phyloP scores from a whole-genome alignment of 1,139 yeast genomes.

The Arxiozyma telluris region DNA sequence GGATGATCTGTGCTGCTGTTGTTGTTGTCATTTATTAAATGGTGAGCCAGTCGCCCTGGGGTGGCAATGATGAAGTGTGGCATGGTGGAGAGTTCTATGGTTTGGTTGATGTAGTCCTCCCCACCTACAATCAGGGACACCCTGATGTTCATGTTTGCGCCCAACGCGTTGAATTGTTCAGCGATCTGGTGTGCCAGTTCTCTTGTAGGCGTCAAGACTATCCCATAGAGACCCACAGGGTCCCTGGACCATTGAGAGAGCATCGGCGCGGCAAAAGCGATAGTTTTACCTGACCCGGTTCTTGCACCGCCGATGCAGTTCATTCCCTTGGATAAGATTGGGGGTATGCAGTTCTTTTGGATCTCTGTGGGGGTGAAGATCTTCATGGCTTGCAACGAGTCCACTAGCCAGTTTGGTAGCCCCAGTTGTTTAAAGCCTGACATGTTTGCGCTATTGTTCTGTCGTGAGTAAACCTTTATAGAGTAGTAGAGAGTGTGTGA shows the following conservation, averaged over 20 bases:
- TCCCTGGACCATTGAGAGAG: constrained; percentile 89
- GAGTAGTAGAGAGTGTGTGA: no score
- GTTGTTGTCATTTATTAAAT: constrained; percentile 60
- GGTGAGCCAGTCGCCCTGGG: constrained; percentile 95
- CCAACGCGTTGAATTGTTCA: constrained; percentile 89
- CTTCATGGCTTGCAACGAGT: constrained; percentile 72
- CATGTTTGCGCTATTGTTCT: not conserved
- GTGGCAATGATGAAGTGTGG: constrained; percentile 97
- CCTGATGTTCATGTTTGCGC: constrained; percentile 78
- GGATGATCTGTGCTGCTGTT: no score
- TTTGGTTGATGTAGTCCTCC: constrained; percentile 81
- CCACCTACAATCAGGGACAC: constrained; percentile 88
- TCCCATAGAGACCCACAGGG: constrained; percentile 86
- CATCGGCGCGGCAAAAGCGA: constrained; percentile 97
- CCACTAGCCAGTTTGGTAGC: constrained; percentile 77
- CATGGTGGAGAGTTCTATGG: constrained; percentile 64
- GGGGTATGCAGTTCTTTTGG: constrained; percentile 83
- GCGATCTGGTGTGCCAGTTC: constrained; percentile 95
- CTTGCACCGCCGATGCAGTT: constrained; percentile 98
- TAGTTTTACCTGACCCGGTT: constrained; percentile 97
- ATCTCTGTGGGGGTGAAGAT: constrained; percentile 78
- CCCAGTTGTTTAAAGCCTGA: constrained; percentile 45
- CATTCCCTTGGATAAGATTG: constrained; percentile 52
- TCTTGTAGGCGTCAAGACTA: constrained; percentile 87
- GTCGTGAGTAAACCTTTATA: not conserved